Evolutionary conservation across 805 yeast genomes (phyloP), one percentile per base, ranked within the genome.

Genomic region (Candida nitratophila): DNA sequence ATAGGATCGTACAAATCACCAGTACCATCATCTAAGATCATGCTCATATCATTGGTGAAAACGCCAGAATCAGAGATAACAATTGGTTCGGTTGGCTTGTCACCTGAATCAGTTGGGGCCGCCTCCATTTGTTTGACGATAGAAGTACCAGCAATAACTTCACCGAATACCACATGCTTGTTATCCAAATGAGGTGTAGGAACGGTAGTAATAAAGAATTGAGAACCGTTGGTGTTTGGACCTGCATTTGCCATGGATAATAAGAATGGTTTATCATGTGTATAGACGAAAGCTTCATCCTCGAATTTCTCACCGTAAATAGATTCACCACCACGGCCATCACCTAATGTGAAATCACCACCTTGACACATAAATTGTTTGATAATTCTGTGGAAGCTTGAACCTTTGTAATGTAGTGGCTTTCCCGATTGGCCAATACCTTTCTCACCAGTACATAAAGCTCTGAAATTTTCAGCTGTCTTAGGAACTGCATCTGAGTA

Each of bases 201-300:
- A 2, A 80, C 93, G 2, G 96, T 87, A 24, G 99, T 91, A 56
- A 91, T 81, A 64, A 91, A 91, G 56, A 88, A 93, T 66, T 91
- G 98, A 2, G 96, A 88, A 1, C 98, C 98, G 60, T 93, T 93
- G 40, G 98, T 91, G 63, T 83, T 80, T 47, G 96, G 89, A 16
- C 98, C 98, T 4, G 97, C 86, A 60, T 91, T 91, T 46, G 99
- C 98, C 98, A 91, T 93, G 8, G 96, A 86, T 54, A 91, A 74
- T 53, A 93, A 71, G 64, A 84, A 90, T 44, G 98, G 98, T 56
- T 74, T 74, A 50, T 81, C 88, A 61, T 91, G 98, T 49, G 73
- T 76, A 51, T 77, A 61, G 40, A 72, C 63, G 63, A 93, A 91
- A 64, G 83, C 84, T 64, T 91, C 99, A 61, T 91, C 99, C 58